These are phyloP conservation scores for Leishmania tropica DNA, from an alignment of 208 protist species.

Conservation along the genomic window DNA sequence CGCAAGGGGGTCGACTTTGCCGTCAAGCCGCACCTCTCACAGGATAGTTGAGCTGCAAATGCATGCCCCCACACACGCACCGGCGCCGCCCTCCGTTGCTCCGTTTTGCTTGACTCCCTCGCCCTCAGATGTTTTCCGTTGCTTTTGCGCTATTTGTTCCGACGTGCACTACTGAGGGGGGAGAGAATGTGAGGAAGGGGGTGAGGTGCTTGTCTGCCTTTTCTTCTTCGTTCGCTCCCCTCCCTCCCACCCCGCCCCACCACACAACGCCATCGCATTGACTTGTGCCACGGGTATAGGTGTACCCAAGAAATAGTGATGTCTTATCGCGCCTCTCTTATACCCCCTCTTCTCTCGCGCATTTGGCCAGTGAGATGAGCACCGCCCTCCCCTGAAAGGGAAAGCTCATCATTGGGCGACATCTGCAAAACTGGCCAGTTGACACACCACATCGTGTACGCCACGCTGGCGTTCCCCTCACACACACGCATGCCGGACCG, in stretches of 20 bases:
- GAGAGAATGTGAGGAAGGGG: not conserved
- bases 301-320: not conserved
- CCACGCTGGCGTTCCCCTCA: not conserved
- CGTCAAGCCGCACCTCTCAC: constrained; percentile 27
- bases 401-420: not conserved
- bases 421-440: not conserved
- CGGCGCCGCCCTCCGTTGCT: not conserved
- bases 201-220: not conserved
- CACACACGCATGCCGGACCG: too few species aligned
- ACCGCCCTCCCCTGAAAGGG: not conserved
- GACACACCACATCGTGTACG: not conserved
- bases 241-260: too few species aligned
- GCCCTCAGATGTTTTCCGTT: not conserved
- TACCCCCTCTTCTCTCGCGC: not conserved
- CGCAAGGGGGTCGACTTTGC: constrained; percentile 71
- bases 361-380: not conserved
- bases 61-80: not conserved
- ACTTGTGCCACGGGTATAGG: not conserved
- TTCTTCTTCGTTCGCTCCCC: not conserved
- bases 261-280: not conserved
- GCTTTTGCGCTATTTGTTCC: not conserved
- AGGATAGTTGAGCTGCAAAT: constrained; percentile 8
- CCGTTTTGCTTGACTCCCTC: not conserved
- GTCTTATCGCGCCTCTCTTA: not conserved
- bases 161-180: not conserved